Conservation (phyloP, 83 land plant genomes). For the Diphasiastrum complanatum region DNA sequence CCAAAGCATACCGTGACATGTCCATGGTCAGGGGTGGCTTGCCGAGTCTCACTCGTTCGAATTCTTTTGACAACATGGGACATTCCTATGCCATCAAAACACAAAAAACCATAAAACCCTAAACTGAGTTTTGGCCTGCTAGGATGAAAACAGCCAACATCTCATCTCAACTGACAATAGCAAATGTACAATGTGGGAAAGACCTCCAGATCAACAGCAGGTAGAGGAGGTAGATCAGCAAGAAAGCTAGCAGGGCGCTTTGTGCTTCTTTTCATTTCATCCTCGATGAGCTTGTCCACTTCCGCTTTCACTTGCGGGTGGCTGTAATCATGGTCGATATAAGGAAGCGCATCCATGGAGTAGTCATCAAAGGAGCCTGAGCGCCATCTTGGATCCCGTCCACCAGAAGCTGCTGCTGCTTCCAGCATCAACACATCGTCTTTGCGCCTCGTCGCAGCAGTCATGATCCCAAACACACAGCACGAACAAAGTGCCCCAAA, state of each 20-base stretch:
- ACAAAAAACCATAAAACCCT: background rate
- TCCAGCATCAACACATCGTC: constrained; percentile 75
- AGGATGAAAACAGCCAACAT: background rate
- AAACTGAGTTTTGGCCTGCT: background rate
- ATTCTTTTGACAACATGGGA: constrained; percentile 86
- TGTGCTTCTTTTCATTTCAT: constrained; percentile 68
- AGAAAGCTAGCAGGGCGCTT: constrained; percentile 82
- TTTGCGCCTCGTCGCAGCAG: constrained; percentile 10
- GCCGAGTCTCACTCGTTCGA: constrained; percentile 74
- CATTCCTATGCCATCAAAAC: constrained; percentile 38
- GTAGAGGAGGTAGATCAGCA: constrained; percentile 46
- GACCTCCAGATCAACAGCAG: constrained; percentile 51
- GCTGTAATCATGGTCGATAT: constrained; percentile 87
- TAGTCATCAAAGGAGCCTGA: constrained; percentile 21
- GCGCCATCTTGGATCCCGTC: constrained; percentile 21
- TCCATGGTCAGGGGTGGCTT: constrained; percentile 72
- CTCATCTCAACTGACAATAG: background rate
- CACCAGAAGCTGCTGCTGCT: constrained; percentile 38
- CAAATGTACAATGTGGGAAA: constrained; percentile 11
- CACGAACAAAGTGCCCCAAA: no score
- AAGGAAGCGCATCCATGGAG: constrained; percentile 91
- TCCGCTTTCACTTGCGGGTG: constrained; percentile 64
- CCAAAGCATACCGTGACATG: constrained; percentile 63
- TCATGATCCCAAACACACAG: no score
- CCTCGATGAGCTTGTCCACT: constrained; percentile 78